phyloP scores from a whole-genome alignment of 805 yeast species.

The Lipomyces orientalis region DNA sequence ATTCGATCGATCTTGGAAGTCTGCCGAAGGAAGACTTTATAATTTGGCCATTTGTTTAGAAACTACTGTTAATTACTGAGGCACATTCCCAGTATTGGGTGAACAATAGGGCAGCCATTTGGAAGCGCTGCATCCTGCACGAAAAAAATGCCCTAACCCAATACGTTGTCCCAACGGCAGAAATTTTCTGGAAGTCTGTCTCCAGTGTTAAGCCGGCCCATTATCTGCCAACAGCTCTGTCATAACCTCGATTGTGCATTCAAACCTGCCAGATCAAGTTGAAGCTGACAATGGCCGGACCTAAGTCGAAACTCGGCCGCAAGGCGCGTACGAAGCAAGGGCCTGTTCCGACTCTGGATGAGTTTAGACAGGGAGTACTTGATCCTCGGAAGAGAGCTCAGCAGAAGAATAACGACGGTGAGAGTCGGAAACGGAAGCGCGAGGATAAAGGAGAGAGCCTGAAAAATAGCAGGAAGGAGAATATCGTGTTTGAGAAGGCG shows the following conservation, averaged over 20 bases:
- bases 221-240: background rate
- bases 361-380: slow-evolving; percentile 63
- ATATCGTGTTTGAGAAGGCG: slow-evolving; percentile 34
- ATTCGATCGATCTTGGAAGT: too few species aligned
- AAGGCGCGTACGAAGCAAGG: slow-evolving; percentile 92
- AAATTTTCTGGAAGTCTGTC: background rate
- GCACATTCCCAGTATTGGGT: too few species aligned
- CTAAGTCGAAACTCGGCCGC: slow-evolving; percentile 72
- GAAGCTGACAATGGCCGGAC: background rate
- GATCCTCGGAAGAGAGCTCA: slow-evolving; percentile 45
- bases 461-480: slow-evolving; percentile 36
- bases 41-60: too few species aligned
- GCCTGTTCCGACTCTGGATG: slow-evolving; percentile 87
- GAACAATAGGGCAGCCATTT: too few species aligned
- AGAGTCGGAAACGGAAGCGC: slow-evolving; percentile 19
- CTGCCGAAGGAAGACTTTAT: too few species aligned
- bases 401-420: slow-evolving; percentile 42
- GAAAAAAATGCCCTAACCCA: background rate
- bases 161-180: background rate
- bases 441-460: slow-evolving; percentile 46
- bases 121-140: too few species aligned
- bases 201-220: background rate
- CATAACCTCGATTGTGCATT: background rate
- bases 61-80: too few species aligned
- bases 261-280: background rate